Base-by-base conservation (phyloP, 192 early-diverging fungal genomes). In the Coemansia sp. region DNA sequence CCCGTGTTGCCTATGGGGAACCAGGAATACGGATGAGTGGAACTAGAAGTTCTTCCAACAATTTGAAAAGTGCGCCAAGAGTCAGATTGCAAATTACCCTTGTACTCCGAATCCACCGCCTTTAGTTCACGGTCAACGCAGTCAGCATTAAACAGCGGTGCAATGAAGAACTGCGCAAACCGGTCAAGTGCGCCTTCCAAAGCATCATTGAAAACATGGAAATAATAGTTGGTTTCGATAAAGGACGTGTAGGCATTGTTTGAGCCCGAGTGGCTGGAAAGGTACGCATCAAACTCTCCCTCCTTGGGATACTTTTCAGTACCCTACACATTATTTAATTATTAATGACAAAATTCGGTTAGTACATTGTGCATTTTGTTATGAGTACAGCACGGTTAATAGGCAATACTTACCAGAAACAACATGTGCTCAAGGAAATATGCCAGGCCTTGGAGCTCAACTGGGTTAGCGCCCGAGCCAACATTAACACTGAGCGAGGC, bases 151-250 rank as follows among this genome's bases (percentile, higher is more conserved):
- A 97, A 93, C 50, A 96, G 86, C 11, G 97, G 95, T 12, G 85
- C 78, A 19, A 93, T 91, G 70, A 99, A 95, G 75, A 97, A 96
- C 70, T 93, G 89, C 0, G 93, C 86, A 71, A 94, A 92, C 34
- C 91, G 74, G 58, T 89, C 88, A n/a, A 91, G 71, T 29, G 86
- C 86, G 24, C 80, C 86, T 31, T 84, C 86, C 1, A 91, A 71
- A 48, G 73, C 76, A 20, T 82, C 78, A 22, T 73, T 79, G 41
- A 64, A 59, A 11, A 80, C 50, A 2, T 24, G 8, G 22, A 81
- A 72, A 13, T 69, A 45, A 27, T 71, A 81, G 24, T 51, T 51
- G 4, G 84, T 85, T 31, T 59, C 19, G 1, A 38, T 60, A 3
- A 65, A 10, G 6, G 19, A 19, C 0, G 84, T 85, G 9, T 36